Evolutionary conservation across 1,284 basidiomycete species (phyloP), one percentile per base, ranked within the genome.

Genomic region (Ceratorhiza oryzae-sativae): DNA sequence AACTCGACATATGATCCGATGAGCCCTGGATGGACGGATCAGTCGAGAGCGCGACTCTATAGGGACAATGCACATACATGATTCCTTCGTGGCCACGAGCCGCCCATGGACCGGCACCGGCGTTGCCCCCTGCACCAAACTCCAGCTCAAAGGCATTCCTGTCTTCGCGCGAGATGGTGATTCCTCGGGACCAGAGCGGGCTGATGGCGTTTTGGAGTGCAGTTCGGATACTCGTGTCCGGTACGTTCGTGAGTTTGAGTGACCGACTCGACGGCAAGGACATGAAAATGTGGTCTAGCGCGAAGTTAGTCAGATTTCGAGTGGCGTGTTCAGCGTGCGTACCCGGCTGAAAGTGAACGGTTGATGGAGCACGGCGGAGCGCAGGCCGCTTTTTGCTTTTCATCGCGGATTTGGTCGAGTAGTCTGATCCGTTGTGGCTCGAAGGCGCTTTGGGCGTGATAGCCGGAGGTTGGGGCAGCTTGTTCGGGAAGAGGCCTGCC

Each of bases 341-440:
- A 67, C 63, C 63, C 23, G 63, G 63, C 49, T 67, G 63, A 55
- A 67, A 67, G 36, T 67, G 63, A 30, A 67, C 63, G 10, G 63
- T 67, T 5, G 63, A 67, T 30, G 63, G 63, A 1, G 63, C 63
- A 30, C 63, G 63, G 34, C 63, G 63, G n/a, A 67, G 49, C n/a
- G 51, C 39, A 23, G 63, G 63, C 27, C 63, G 63, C 36, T 67
- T 67, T 32, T 67, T 67, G 49, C 51, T 67, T 51, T 67, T 67
- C 63, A 67, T 53, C 23, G 63, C 63, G 18, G 63, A 67, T 39
- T 67, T 67, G 63, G 63, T 55, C 63, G 63, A 67, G 36, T 67
- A 67, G 36, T 67, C 63, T 8, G 63, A 67, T 27, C 63, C 63
- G 23, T 67, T 67, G 36, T 67, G 63, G 39, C 63, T 67, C n/a